Conservation (phyloP, 108 stramenopile species). For the Nitzschia inconspicua region DNA sequence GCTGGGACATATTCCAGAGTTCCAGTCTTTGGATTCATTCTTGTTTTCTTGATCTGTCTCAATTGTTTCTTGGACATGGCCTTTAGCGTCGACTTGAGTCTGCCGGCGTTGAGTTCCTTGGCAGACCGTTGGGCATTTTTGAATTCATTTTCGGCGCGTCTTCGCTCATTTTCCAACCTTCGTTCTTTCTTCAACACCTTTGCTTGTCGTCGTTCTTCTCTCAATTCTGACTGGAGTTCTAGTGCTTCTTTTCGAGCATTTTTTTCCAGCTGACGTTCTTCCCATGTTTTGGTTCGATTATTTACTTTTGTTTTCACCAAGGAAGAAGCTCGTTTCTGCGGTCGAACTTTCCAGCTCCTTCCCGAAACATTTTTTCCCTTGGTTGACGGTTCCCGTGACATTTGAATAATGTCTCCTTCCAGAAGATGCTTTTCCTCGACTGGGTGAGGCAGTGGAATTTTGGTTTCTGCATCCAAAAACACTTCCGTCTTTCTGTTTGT, state of each 20-base stretch:
- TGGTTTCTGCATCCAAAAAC: slow-evolving; percentile 1
- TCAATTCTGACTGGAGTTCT: slow-evolving; percentile 58
- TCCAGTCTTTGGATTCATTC: slow-evolving; percentile 91
- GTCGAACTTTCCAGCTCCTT: slow-evolving; percentile 75
- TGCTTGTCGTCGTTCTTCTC: slow-evolving; percentile 43
- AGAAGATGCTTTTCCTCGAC: slow-evolving; percentile 15
- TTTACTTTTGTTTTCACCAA: slow-evolving; percentile 69
- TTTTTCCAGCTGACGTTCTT: slow-evolving; percentile 39
- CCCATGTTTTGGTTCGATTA: slow-evolving; percentile 60
- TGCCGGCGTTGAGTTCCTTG: slow-evolving; percentile 63
- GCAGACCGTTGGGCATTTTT: slow-evolving; percentile 51
- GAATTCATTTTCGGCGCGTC: slow-evolving; percentile 83
- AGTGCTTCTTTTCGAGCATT: slow-evolving; percentile 29
- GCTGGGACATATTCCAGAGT: slow-evolving; percentile 86
- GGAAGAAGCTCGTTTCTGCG: slow-evolving; percentile 79
- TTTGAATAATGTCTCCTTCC: slow-evolving; percentile 22
- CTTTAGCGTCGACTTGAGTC: slow-evolving; percentile 73
- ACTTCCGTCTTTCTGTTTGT: neutral
- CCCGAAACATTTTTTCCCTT: slow-evolving; percentile 80
- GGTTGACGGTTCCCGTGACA: slow-evolving; percentile 9
- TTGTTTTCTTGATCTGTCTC: slow-evolving; percentile 92
- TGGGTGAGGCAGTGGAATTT: neutral
- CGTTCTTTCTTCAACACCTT: slow-evolving; percentile 63
- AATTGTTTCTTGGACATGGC: slow-evolving; percentile 96
- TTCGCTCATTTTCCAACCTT: slow-evolving; percentile 70